Conservation (phyloP, 2,329 filamentous ascomycete genomes). For the Phyllachora maydis region DNA sequence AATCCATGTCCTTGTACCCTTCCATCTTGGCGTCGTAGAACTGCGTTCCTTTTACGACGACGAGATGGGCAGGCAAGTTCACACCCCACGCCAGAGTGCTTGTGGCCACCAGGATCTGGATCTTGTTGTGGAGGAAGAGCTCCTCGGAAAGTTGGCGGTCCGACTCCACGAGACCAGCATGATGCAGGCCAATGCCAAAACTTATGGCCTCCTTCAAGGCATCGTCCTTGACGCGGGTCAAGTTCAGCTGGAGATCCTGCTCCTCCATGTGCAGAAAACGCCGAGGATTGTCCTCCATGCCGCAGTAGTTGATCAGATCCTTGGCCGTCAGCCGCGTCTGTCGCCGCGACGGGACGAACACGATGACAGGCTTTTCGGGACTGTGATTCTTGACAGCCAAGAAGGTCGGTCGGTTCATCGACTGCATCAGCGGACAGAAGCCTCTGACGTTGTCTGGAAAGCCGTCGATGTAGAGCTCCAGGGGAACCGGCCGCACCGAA, state of each 20-base stretch:
- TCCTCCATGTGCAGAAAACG: conserved; percentile 89
- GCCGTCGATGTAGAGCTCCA: conserved; percentile 94
- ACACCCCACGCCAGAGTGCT: conserved; percentile 97
- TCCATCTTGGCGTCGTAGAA: conserved; percentile 97
- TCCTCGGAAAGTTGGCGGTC: conserved; percentile 86
- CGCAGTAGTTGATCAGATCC: conserved; percentile 91
- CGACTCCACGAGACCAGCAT: conserved; percentile 88
- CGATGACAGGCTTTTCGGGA: conserved; percentile 90
- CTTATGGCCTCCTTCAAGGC: conserved; percentile 83
- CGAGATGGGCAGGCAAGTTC: conserved; percentile 87
- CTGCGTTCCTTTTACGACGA: conserved; percentile 95
- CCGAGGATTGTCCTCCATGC: conserved; percentile 94
- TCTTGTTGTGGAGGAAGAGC: conserved; percentile 92
- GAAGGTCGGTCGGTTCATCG: conserved; percentile 96
- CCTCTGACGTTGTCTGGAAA: conserved; percentile 89
- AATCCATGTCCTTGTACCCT: conserved; percentile 95
- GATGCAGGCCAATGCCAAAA: conserved; percentile 92
- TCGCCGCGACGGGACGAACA: conserved; percentile 87
- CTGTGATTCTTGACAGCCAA: conserved; percentile 92
- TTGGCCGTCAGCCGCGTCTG: conserved; percentile 91
- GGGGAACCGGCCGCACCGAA: conserved; percentile 83
- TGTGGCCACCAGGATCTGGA: conserved; percentile 88
- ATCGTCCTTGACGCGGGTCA: conserved; percentile 82
- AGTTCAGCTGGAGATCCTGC: conserved; percentile 74
- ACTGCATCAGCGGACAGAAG: conserved; percentile 96